Base-by-base conservation (phyloP, 306 rosid genomes). In the Cercis canadensis region DNA sequence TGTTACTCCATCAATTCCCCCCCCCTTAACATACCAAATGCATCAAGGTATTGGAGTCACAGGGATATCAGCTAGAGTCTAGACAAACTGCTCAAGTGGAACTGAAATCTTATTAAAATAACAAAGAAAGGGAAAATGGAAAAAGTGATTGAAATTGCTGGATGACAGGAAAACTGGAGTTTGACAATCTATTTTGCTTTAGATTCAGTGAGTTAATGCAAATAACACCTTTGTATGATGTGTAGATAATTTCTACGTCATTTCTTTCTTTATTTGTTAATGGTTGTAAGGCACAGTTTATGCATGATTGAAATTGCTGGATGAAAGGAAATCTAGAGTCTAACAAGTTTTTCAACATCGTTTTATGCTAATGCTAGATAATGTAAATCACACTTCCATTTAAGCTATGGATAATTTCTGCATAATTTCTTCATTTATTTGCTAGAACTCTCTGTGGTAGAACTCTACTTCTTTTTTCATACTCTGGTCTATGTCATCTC, bases 131-230 rank as follows among this genome's bases (percentile, higher is more conserved):
- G 52, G 15, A 18, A 32, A 32, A 8, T 5, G 44, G 14, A 21
- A 65, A 13, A 64, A 18, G 36, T 16, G n/a, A 43, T 33, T 74
- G 40, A 54, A 52, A 19, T 65, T 65, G n/a, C 34, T 55, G 17
- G 59, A 57, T 65, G 60, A 34, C 50, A 41, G 36, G 53, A 73
- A 43, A 53, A 34, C 57, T 33, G 0, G 43, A 69, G 47, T 54
- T 50, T 31, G 44, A 24, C 17, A 13, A 53, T 18, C 17, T 62
- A 51, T 40, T 50, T 16, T 16, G 17, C 32, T 47, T 53, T 8
- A 10, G 3, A 40, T 17, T 43, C 62, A 47, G 14, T 39, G 50
- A 53, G 34, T 53, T 32, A 43, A 37, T 33, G 17, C 57, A 32
- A 41, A 63, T 13, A 31, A 43, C 63, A 41, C 10, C 41, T 32